A percentile compares a stretch with the other conserved stretches of the same genome.
These are phyloP conservation scores for Globisporangium solare DNA, from an alignment of 352 stramenopile genomes.

Conservation along the genomic window DNA sequence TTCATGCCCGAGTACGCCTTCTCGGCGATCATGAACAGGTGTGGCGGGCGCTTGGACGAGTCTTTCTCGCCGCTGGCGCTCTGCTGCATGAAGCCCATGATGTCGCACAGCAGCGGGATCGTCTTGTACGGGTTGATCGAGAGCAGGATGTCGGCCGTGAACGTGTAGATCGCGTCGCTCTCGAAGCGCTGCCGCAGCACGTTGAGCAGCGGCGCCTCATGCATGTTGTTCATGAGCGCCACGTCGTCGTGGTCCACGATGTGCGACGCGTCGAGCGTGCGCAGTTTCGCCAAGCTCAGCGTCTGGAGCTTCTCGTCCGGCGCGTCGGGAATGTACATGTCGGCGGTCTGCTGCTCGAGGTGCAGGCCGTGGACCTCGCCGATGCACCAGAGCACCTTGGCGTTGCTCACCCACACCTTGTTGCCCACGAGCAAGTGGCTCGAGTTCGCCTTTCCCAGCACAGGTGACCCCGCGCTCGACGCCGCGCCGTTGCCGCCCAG, in stretches of 20 bases:
- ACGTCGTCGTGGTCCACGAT: constrained; percentile 83
- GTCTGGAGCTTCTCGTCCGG: constrained; percentile 59
- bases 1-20: constrained; percentile 76
- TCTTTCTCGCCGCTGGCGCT: constrained; percentile 24
- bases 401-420: constrained; percentile 77
- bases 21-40: constrained; percentile 80
- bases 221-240: constrained; percentile 88
- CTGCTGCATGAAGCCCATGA: constrained; percentile 67
- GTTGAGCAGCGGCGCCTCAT: constrained; percentile 79
- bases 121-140: constrained; percentile 87
- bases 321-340: constrained; percentile 58
- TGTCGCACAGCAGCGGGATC: constrained; percentile 79
- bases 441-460: constrained; percentile 45
- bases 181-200: constrained; percentile 80
- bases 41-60: constrained; percentile 34
- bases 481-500: neutral
- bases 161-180: constrained; percentile 81
- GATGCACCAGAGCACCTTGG: constrained; percentile 75
- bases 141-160: constrained; percentile 79
- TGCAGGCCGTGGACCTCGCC: constrained; percentile 60
- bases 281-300: constrained; percentile 46
- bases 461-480: constrained; percentile 8
- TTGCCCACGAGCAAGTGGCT: constrained; percentile 39
- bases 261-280: constrained; percentile 80
- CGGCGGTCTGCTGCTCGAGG: constrained; percentile 37